These are phyloP conservation scores for Fusarium continuum DNA, from an alignment of 2,329 filamentous ascomycete species.

Conservation along the genomic window DNA sequence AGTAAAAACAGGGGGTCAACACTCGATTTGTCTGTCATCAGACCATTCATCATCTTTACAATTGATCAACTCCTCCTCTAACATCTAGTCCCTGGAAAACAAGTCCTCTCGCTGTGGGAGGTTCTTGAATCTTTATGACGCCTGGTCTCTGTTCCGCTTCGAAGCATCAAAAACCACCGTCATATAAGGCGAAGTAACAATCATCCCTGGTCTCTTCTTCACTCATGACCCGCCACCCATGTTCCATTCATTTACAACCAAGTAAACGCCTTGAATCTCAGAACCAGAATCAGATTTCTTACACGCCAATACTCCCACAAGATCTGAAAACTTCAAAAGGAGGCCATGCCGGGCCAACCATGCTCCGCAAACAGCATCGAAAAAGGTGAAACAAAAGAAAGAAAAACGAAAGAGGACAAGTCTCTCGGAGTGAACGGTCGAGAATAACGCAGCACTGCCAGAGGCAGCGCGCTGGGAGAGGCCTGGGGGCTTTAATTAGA, in stretches of 20 bases:
- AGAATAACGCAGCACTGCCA: neutral
- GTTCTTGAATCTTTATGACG: slow-evolving; percentile 5
- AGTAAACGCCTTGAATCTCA: slow-evolving; percentile 26
- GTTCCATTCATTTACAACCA: slow-evolving; percentile 15
- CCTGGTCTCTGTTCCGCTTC: slow-evolving; percentile 3
- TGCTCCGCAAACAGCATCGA: slow-evolving; percentile 25
- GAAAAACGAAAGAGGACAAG: slow-evolving; percentile 3
- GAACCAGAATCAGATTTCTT: slow-evolving; percentile 27
- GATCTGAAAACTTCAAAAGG: slow-evolving; percentile 18
- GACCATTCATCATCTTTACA: slow-evolving; percentile 28
- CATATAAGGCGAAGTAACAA: neutral
- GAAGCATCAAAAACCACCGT: slow-evolving; percentile 2
- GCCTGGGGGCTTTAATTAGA: neutral
- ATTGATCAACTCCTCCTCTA: slow-evolving; percentile 38
- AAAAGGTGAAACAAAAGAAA: slow-evolving; percentile 23
- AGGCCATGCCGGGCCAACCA: slow-evolving; percentile 28
- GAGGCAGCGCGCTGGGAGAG: neutral
- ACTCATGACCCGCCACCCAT: slow-evolving; percentile 2
- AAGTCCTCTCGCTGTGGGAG: slow-evolving; percentile 2
- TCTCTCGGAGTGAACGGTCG: neutral
- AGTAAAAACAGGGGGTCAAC: too few species aligned
- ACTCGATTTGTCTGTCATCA: slow-evolving; percentile 8
- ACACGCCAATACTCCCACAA: slow-evolving; percentile 40
- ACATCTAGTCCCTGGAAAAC: slow-evolving; percentile 20
- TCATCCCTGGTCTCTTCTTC: slow-evolving; percentile 15